These are phyloP conservation scores for Pelargonium myrrhifolium DNA, from an alignment of 441 rosid species.

Conservation along the genomic window DNA sequence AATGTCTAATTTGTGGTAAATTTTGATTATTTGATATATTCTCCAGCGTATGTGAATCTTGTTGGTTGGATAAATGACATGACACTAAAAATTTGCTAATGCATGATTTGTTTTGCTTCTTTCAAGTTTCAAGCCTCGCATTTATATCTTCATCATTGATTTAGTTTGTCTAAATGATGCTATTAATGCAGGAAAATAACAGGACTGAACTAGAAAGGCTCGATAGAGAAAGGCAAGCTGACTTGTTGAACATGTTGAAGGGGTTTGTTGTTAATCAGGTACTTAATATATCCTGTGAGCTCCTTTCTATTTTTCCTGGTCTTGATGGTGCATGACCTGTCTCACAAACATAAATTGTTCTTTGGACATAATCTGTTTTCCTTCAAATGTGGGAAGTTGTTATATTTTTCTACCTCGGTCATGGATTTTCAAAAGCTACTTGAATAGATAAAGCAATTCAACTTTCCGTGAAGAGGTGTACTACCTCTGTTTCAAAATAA, in stretches of 20 bases:
- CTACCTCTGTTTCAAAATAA: no score
- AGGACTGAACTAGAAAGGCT: constrained; percentile 76
- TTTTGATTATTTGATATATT: neutral
- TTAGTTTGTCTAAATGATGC: constrained; percentile 21
- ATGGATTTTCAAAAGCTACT: no score
- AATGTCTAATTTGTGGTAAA: neutral
- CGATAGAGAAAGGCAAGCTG: constrained; percentile 66
- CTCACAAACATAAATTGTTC: no score
- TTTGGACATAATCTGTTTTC: neutral
- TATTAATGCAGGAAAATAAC: constrained; percentile 64
- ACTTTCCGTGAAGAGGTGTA: no score
- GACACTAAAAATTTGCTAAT: neutral
- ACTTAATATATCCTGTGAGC: constrained; percentile 7
- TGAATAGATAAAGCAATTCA: neutral
- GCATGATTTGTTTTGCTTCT: neutral
- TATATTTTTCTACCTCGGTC: neutral
- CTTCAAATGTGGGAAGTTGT: neutral
- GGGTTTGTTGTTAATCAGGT: constrained; percentile 93
- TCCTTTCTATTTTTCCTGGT: neutral
- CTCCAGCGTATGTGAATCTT: neutral
- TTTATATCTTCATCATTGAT: constrained; percentile 7
- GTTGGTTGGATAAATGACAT: neutral
- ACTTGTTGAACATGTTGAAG: constrained; percentile 77
- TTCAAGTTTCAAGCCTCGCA: no score
- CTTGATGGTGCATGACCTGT: neutral